These are phyloP conservation scores for Russula dissimulans DNA, from an alignment of 768 basidiomycete genomes.

Conservation along the genomic window DNA sequence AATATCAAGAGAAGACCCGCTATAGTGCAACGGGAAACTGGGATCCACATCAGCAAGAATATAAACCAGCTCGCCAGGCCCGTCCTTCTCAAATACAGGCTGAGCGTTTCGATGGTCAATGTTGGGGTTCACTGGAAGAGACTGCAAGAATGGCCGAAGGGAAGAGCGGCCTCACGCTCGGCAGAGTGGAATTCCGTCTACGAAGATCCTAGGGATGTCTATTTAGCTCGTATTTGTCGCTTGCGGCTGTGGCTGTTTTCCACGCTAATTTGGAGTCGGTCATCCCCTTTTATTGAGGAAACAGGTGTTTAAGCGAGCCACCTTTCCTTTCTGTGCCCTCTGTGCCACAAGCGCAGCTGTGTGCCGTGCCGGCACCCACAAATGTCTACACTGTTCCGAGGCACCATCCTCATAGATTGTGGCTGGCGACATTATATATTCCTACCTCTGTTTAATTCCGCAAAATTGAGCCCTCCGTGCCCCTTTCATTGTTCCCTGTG, in stretches of 20 bases:
- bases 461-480: neutral
- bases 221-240: neutral
- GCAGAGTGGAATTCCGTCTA: slow-evolving; percentile 29
- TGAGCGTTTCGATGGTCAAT: slow-evolving; percentile 28
- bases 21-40: slow-evolving; percentile 14
- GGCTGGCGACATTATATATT: neutral
- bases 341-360: neutral
- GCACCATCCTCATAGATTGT: neutral
- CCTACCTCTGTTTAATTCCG: neutral
- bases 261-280: neutral
- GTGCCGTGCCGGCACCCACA: neutral
- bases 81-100: slow-evolving; percentile 16
- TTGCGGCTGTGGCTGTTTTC: neutral
- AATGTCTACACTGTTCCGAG: neutral
- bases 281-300: neutral
- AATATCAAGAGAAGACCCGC: neutral
- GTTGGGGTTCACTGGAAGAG: slow-evolving; percentile 43
- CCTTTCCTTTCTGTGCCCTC: neutral
- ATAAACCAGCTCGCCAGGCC: slow-evolving; percentile 16
- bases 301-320: neutral
- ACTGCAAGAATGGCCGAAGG: slow-evolving; percentile 53
- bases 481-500: neutral
- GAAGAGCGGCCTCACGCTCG: slow-evolving; percentile 40
- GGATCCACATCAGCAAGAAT: slow-evolving; percentile 8
- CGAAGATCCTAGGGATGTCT: slow-evolving; percentile 1